Evolutionary conservation across 2,329 filamentous ascomycete genomes (phyloP), one percentile per base, ranked within the genome.

Genomic region (Colletotrichum phormii): DNA sequence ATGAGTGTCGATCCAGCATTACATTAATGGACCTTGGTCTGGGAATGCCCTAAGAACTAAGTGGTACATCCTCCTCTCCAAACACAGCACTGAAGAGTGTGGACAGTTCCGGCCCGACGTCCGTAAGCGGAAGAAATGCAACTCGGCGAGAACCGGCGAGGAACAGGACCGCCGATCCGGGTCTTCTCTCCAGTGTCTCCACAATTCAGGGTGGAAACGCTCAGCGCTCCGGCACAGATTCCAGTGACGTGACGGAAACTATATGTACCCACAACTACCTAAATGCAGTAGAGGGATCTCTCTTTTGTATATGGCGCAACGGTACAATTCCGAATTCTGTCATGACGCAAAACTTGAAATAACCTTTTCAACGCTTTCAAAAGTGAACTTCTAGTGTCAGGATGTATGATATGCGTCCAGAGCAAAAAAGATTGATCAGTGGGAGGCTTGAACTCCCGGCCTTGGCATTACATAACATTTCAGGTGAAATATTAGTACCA

Each of bases 381-480:
- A 54, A 37, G 15, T 7, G n/a, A n/a, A 12, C 1, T 15, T 2
- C 5, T 1, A 13, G 12, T 4, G 2, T 9, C 3, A 8, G 5
- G 15, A 37, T 3, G 18, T 18, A 6, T 1, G 8, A 1, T 6
- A 5, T 3, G 5, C 13, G 6, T 18, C 4, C 11, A 26, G 8
- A 35, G n/a, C 60, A 60, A 71, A 65, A 65, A 15, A 0, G 1
- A 11, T 5, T 73, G 66, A 73, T 73, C 71, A 73, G 71, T 65
- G 71, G 71, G 71, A 73, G 66, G 71, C 66, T 73, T 73, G 66
- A 73, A 70, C 71, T 73, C 71, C 71, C 71, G 71, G 29, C 71
- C 71, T 73, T 71, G 71, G 71, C 66, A 73, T 73, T 57, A 71
- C 71, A 26, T 4, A 11, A 61, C 15, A 71, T 70, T 51, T 33